These are phyloP conservation scores for Hyaloperonospora brassicae DNA, from an alignment of 352 stramenopile genomes.

Conservation along the genomic window DNA sequence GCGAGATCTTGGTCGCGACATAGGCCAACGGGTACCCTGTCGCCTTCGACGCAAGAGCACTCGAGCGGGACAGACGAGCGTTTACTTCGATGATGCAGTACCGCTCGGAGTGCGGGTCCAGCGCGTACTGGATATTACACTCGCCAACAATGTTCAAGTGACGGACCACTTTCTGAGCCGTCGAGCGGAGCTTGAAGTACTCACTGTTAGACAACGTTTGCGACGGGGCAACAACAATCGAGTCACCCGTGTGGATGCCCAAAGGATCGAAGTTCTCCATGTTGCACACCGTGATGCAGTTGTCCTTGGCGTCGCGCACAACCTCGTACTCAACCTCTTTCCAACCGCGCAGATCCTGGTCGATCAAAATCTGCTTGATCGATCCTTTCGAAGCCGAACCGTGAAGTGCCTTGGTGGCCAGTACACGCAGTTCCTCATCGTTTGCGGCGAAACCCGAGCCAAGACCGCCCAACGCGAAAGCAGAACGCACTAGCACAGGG, in stretches of 20 bases:
- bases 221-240: slow-evolving; percentile 95
- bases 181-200: slow-evolving; percentile 97
- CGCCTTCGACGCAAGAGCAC: slow-evolving; percentile 95
- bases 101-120: slow-evolving; percentile 91
- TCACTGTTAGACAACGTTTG: slow-evolving; percentile 95
- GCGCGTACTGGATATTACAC: slow-evolving; percentile 98
- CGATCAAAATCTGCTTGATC: slow-evolving; percentile 93
- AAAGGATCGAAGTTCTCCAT: slow-evolving; percentile 99
- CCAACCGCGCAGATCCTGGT: slow-evolving; percentile 95
- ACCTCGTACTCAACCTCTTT: slow-evolving; percentile 99
- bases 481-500: slow-evolving; percentile 91
- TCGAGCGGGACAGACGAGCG: slow-evolving; percentile 95
- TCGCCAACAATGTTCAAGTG: slow-evolving; percentile 96
- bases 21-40: slow-evolving; percentile 98
- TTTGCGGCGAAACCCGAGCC: slow-evolving; percentile 89
- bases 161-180: slow-evolving; percentile 92
- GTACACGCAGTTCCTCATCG: slow-evolving; percentile 76
- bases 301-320: slow-evolving; percentile 92
- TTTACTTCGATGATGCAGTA: slow-evolving; percentile 99
- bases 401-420: slow-evolving; percentile 91
- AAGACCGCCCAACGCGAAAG: slow-evolving; percentile 90
- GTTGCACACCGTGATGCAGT: slow-evolving; percentile 97
- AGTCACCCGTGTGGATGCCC: slow-evolving; percentile 96
- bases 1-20: slow-evolving; percentile 94
- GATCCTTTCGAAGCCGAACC: slow-evolving; percentile 83